Evolutionary conservation across 2,329 filamentous ascomycete species (phyloP).

Genomic region (Fusarium sp.): DNA sequence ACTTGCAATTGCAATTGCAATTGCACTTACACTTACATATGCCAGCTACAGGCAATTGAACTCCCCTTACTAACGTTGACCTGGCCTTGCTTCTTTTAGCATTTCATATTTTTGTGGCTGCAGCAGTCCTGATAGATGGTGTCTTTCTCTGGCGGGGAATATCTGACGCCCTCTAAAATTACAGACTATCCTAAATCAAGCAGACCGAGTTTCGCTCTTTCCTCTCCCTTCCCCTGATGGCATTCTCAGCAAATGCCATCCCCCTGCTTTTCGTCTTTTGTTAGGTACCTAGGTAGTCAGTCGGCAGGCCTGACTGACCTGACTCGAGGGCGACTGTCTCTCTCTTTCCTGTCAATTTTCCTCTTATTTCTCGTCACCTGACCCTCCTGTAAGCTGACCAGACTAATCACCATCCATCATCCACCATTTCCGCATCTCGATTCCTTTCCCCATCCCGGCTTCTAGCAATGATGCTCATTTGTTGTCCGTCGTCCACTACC

Average conservation of each 20-base stretch:
- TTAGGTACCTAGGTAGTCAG: too few relatives aligned
- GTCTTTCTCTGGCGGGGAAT: constrained; percentile 2
- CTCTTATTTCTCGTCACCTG: constrained; percentile 11
- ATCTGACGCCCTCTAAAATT: constrained; percentile 11
- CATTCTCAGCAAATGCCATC: constrained; percentile 37
- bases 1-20: too few relatives aligned
- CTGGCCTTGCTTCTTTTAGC: constrained; percentile 13
- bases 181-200: constrained; percentile 33
- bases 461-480: constrained; percentile 14
- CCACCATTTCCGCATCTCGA: constrained; percentile 29
- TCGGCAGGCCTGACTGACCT: not conserved
- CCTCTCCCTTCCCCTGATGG: constrained; percentile 23
- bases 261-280: constrained; percentile 1
- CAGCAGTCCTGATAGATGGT: constrained; percentile 12
- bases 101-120: constrained; percentile 13
- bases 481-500: constrained; percentile 10
- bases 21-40: not conserved
- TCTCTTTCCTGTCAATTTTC: not conserved
- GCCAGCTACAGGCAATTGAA: not conserved
- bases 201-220: constrained; percentile 22
- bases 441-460: constrained; percentile 14
- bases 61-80: not conserved
- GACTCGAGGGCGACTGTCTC: not conserved
- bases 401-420: constrained; percentile 7
- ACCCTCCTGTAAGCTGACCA: constrained; percentile 11